Evolutionary conservation across 2,329 filamentous ascomycete species (phyloP).

Genomic region (Anthostomella pinea): DNA sequence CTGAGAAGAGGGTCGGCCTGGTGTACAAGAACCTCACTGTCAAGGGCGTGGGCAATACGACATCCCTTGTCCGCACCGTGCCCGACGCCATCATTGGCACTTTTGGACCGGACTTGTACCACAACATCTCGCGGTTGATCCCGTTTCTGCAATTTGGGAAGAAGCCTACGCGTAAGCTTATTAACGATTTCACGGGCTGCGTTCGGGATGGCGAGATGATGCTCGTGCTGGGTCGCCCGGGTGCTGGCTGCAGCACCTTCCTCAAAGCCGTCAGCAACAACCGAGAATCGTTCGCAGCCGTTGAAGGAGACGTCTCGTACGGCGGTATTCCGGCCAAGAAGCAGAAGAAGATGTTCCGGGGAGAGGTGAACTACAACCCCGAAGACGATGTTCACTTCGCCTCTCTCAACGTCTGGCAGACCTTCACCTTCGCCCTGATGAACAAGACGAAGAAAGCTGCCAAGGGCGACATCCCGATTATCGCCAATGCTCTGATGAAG

Average conservation of each 20-base stretch:
- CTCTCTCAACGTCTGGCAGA: constrained; percentile 73
- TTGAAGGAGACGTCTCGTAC: constrained; percentile 69
- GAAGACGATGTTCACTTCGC: constrained; percentile 78
- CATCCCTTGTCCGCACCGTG: constrained; percentile 68
- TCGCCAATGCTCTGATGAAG: constrained; percentile 67
- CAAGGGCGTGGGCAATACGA: constrained; percentile 64
- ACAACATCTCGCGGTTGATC: constrained; percentile 47
- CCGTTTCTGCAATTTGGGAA: constrained; percentile 29
- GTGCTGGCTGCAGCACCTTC: constrained; percentile 73
- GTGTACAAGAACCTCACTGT: constrained; percentile 75
- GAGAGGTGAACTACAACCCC: constrained; percentile 75
- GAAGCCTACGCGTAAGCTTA: constrained; percentile 39
- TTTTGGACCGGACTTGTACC: constrained; percentile 77
- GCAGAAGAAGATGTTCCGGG: constrained; percentile 66
- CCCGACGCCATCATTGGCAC: constrained; percentile 73
- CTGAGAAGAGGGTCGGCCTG: constrained; percentile 75
- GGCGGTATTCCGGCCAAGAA: constrained; percentile 67
- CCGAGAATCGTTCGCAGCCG: constrained; percentile 59
- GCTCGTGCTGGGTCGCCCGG: constrained; percentile 66
- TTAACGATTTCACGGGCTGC: constrained; percentile 65
- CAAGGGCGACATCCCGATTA: constrained; percentile 61
- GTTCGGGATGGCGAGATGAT: constrained; percentile 70
- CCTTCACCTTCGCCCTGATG: constrained; percentile 69
- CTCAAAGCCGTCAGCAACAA: constrained; percentile 74
- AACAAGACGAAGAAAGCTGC: constrained; percentile 72